These are phyloP conservation scores for Didymella sp. DNA, from an alignment of 2,329 filamentous ascomycete species.

Conservation along the genomic window DNA sequence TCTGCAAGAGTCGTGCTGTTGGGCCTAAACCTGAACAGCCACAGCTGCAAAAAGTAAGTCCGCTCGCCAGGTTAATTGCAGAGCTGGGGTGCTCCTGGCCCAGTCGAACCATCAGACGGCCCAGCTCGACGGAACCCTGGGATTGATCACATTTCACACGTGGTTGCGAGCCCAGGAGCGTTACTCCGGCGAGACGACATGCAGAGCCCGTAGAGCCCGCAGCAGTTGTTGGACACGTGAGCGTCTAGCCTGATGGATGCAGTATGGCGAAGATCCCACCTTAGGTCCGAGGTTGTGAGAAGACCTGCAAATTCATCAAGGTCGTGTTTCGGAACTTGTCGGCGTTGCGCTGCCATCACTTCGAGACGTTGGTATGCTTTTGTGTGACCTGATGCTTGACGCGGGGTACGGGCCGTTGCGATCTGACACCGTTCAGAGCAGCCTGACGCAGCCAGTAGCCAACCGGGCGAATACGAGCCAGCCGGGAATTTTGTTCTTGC, in stretches of 20 bases:
- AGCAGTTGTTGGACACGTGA: conserved; percentile 18
- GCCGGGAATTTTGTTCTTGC: conserved; percentile 2
- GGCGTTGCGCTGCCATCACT: conserved; percentile 1
- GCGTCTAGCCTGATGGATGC: conserved; percentile 7
- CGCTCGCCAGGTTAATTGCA: conserved; percentile 17
- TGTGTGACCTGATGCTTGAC: conserved; percentile 14
- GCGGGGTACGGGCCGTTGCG: conserved; percentile 41
- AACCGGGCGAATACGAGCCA: conserved; percentile 23
- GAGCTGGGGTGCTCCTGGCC: conserved; percentile 11
- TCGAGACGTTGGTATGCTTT: conserved; percentile 9
- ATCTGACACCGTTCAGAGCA: conserved; percentile 33
- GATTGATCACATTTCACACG: conserved; percentile 7
- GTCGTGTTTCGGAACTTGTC: background rate
- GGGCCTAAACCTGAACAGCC: conserved; percentile 14
- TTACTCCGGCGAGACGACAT: conserved; percentile 6
- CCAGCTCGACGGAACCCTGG: conserved; percentile 20
- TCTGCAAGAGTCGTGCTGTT: conserved; percentile 10
- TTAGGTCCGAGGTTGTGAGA: background rate
- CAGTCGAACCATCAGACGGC: conserved; percentile 21
- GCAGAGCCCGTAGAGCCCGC: conserved; percentile 18
- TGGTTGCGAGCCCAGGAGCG: conserved; percentile 9
- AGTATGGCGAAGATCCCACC: background rate
- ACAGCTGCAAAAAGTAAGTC: conserved; percentile 10
- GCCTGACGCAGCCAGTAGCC: conserved; percentile 22
- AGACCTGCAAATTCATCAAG: background rate